Conservation (phyloP, 2,329 filamentous ascomycete species). For the Aspergillus viridinutans region DNA sequence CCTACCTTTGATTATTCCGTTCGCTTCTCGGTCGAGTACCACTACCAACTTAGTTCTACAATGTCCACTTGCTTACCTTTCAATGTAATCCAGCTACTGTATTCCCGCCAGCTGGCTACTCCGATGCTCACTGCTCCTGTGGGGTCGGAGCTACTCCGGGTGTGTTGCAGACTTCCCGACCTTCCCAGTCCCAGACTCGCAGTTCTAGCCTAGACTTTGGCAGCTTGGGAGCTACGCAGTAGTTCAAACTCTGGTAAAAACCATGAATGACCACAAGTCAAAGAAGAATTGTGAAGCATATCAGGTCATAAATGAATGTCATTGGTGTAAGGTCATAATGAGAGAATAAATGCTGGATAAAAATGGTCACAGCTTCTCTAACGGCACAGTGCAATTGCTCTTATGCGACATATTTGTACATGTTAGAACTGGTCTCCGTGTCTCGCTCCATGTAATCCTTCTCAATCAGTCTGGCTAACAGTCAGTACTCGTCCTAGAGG, state of each 20-base stretch:
- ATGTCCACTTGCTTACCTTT: no score
- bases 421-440: constrained; percentile 49
- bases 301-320: neutral
- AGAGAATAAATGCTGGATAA: neutral
- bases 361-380: no score
- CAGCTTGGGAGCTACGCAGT: neutral
- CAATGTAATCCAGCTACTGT: neutral
- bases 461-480: constrained; percentile 67
- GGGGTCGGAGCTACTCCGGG: constrained; percentile 14
- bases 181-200: constrained; percentile 3
- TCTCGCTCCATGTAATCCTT: constrained; percentile 89
- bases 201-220: neutral
- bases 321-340: neutral
- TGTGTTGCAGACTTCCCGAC: neutral
- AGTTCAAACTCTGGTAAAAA: no score
- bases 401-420: constrained; percentile 68
- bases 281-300: no score
- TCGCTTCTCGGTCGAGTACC: constrained; percentile 10
- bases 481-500: neutral
- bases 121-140: neutral
- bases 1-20: no score
- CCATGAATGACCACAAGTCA: no score
- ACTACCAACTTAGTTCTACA: no score
- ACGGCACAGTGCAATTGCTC: neutral
- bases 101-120: no score